Percentiles rank a stretch among this genome's conserved stretches.
phyloP scores from a whole-genome alignment of 169 alveolate genomes.

The Eimeria tenella region DNA sequence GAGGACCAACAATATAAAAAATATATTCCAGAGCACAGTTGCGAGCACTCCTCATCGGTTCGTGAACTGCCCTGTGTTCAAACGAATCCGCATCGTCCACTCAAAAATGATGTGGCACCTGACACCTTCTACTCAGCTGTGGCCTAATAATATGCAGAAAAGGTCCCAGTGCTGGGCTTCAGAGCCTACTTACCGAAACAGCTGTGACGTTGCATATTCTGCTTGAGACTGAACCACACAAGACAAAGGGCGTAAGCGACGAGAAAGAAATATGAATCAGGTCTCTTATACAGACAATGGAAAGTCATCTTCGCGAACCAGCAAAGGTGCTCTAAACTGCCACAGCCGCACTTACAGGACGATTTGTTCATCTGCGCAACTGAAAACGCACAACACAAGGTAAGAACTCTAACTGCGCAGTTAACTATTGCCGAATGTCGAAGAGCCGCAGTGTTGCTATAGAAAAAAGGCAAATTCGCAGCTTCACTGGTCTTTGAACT shows the following conservation, averaged over 20 bases:
- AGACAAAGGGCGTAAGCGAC: not conserved
- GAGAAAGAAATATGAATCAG: not conserved
- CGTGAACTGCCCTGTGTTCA: slow-evolving; percentile 1
- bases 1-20: slow-evolving; percentile 18
- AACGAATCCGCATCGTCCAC: not conserved
- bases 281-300: not conserved
- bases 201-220: slow-evolving; percentile 56
- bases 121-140: too few species aligned
- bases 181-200: not conserved
- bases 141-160: not conserved
- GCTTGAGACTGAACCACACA: slow-evolving; percentile 33
- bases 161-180: not conserved
- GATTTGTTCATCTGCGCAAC: slow-evolving; percentile 37
- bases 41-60: slow-evolving; percentile 46
- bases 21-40: slow-evolving; percentile 23
- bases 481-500: too few species aligned
- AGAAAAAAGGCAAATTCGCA: too few species aligned
- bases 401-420: too few species aligned
- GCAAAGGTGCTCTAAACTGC: not conserved
- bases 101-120: not conserved
- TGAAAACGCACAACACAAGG: slow-evolving; percentile 28
- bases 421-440: too few species aligned
- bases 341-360: slow-evolving; percentile 6
- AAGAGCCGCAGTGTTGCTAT: too few species aligned
- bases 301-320: not conserved